Base-by-base conservation (phyloP, 495 filamentous ascomycete species). In the Penicillium bovifimosum region DNA sequence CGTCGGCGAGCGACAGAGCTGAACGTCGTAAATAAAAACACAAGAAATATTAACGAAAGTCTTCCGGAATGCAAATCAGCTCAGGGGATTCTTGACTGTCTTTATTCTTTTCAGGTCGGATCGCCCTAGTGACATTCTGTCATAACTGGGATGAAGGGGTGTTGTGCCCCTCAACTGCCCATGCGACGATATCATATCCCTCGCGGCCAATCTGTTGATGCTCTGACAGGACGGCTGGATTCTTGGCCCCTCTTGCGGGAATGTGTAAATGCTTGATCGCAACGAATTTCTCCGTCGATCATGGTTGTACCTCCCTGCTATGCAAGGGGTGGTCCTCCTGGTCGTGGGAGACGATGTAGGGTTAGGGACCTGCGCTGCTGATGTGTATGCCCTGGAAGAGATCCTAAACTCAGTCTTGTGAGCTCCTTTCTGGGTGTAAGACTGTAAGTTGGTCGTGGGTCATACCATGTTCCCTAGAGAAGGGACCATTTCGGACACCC, bases 241-340 rank as follows among this genome's bases (percentile, higher is more conserved):
- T 43, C 14, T 51, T 56, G 38, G 24, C 35, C 1, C 32, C 32
- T 52, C 27, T 35, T 18, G 28, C 13, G 38, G 36, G 60, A 65
- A 63, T 65, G 63, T 45, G 33, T 48, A 45, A 40, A 65, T 36
- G 54, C 57, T 61, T 61, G 41, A 53, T 63, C 41, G 41, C 34
- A 42, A 36, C 14, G 28, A 32, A 58, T 54, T 20, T 51, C 35
- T 18, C 47, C 54, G 59, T 53, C 42, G 62, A 62, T 62, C 62
- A 54, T 54, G 14, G 35, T 47, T 59, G 18, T 24, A 27, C 47
- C 47, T 50, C 16, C 47, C 28, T 50, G 36, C 6, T 41, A 58
- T 55, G 63, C 60, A 65, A 65, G 63, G 63, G 60, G n/a, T 24
- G 45, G 13, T 34, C 46, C 27, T 47, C 20, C 18, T 29, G 50